Conservation (phyloP, 345 rosid genomes). For the Gynandropsis gynandra region DNA sequence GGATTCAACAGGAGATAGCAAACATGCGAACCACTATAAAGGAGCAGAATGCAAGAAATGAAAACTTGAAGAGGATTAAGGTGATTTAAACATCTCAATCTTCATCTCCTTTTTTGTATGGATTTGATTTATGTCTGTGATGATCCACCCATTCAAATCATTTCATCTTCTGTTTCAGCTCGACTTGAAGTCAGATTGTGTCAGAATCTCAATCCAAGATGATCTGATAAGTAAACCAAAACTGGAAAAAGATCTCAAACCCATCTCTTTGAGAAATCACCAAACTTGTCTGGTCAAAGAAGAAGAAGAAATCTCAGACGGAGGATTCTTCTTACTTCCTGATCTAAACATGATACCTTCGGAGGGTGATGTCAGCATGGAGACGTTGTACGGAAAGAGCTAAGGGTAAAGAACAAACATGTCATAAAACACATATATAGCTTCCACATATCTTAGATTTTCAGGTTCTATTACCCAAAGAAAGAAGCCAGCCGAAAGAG, state of each 20-base stretch:
- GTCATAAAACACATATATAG: no score
- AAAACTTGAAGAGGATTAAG: constrained; percentile 71
- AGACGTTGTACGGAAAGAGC: constrained; percentile 32
- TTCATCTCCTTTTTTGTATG: not conserved
- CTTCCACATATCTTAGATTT: no score
- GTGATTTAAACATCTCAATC: no score
- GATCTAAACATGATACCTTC: constrained; percentile 68
- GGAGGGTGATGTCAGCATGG: constrained; percentile 38
- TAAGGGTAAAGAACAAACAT: no score
- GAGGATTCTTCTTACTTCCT: constrained; percentile 39
- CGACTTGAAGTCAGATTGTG: constrained; percentile 34
- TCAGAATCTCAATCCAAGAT: not conserved
- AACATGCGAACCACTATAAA: constrained; percentile 38
- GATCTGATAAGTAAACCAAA: not conserved
- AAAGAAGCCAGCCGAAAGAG: not conserved
- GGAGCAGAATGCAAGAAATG: constrained; percentile 43
- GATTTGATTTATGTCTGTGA: not conserved
- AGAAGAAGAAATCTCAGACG: constrained; percentile 13
- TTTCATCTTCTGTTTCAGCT: constrained; percentile 32
- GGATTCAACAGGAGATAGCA: constrained; percentile 52
- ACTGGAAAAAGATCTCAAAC: not conserved
- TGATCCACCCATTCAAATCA: not conserved
- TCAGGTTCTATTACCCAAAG: no score
- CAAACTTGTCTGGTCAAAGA: not conserved
- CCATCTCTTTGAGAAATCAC: not conserved